Evolutionary conservation across 306 rosid genomes (phyloP).

Genomic region (Potentilla sterilis): DNA sequence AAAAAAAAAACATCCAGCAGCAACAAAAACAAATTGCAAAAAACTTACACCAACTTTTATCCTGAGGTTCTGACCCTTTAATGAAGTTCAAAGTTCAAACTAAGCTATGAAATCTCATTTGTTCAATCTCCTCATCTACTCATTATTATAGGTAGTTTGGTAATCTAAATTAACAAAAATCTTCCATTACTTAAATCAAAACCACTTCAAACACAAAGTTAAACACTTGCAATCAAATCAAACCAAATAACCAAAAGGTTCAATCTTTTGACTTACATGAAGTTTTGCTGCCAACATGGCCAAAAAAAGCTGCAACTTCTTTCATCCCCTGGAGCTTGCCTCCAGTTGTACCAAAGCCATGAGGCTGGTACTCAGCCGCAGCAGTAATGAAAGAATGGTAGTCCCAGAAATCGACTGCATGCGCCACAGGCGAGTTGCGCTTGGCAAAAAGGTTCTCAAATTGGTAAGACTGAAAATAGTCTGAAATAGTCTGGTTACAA

Average conservation of each 20-base stretch:
- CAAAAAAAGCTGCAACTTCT: slow-evolving; percentile 83
- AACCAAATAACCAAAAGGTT: not conserved
- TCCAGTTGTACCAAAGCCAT: slow-evolving; percentile 90
- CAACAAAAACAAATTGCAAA: not conserved
- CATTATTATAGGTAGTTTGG: not conserved
- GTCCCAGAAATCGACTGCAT: slow-evolving; percentile 91
- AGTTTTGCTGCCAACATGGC: slow-evolving; percentile 88
- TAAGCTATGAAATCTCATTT: not conserved
- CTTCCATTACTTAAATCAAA: not conserved
- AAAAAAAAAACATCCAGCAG: not conserved
- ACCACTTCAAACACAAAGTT: not conserved
- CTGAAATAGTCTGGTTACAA: slow-evolving; percentile 72
- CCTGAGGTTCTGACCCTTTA: not conserved
- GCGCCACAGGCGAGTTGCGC: slow-evolving; percentile 74
- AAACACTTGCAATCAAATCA: not conserved
- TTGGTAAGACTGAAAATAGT: slow-evolving; percentile 74
- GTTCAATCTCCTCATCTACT: not conserved
- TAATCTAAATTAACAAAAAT: not conserved
- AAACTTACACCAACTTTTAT: not conserved
- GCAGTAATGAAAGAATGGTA: slow-evolving; percentile 75
- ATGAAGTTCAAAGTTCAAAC: not conserved
- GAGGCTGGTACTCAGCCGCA: slow-evolving; percentile 61
- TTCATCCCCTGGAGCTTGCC: slow-evolving; percentile 64
- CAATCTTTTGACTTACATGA: slow-evolving; percentile 46
- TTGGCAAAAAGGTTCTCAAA: slow-evolving; percentile 81